phyloP scores from a whole-genome alignment of 2,329 filamentous ascomycete genomes.

The Exophiala lecanii-corni region DNA sequence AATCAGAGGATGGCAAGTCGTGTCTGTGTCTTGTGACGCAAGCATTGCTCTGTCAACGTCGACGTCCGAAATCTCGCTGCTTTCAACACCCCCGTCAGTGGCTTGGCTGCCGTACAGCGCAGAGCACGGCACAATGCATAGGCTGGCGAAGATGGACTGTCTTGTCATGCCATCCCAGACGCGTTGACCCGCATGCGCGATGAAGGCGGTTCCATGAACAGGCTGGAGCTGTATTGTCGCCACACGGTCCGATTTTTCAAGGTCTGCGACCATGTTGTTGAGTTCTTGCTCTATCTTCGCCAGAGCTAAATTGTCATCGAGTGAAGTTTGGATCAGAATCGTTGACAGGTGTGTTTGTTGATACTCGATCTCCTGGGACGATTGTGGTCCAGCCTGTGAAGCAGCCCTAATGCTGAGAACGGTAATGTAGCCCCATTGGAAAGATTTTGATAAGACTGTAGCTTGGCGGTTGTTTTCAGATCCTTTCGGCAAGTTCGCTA shows the following conservation, averaged over 20 bases:
- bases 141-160: constrained; percentile 4
- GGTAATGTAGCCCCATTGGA: neutral
- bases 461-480: neutral
- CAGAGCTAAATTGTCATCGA: no score
- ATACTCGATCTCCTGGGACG: no score
- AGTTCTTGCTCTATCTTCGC: no score
- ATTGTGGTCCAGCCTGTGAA: no score
- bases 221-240: neutral
- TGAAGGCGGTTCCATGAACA: constrained; percentile 18
- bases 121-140: constrained; percentile 29
- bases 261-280: no score
- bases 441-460: neutral
- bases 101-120: constrained; percentile 41
- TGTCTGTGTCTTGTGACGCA: neutral
- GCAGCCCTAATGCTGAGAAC: neutral
- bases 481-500: constrained; percentile 37
- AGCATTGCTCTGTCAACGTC: neutral
- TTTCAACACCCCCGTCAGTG: constrained; percentile 2
- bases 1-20: constrained; percentile 6
- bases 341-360: no score
- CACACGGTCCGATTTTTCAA: no score
- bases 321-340: no score
- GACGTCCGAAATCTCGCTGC: constrained; percentile 6
- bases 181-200: constrained; percentile 5
- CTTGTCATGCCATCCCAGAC: constrained; percentile 5